Base-by-base conservation (phyloP, 192 early-diverging fungal genomes). In the Gryganskiella cystojenkinii region DNA sequence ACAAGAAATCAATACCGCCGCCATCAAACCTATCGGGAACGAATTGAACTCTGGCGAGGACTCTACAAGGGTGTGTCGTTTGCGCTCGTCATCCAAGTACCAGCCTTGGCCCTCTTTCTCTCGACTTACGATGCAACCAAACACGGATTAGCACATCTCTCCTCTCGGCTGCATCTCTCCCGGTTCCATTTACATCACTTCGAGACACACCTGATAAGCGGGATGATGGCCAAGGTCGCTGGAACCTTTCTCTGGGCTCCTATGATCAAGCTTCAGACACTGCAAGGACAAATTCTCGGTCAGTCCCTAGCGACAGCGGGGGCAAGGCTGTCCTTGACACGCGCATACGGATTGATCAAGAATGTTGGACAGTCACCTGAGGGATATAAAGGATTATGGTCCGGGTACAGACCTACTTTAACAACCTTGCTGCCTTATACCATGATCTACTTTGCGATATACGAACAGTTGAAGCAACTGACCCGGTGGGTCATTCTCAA, bases 61-160 rank as follows among this genome's bases (percentile, higher is more conserved):
- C 51, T 74, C 6, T 74, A 74, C 30, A 58, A 59, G 25, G 71
- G 64, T 5, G 51, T 61, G 1, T 52, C 71, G 0, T 74, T 74
- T 55, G 63, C 71, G 4, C 34, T 74, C 11, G 14, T 61, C 22
- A 66, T 74, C n/a, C 63, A 74, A 27, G 71, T 74, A 2, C 71
- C 71, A 0, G 71, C 63, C 14, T 54, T 74, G 9, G 71, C 71
- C 3, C 31, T 66, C 64, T 74, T 74, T 31, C 64, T 74, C n/a
- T 67, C 71, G 14, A 67, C 71, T 4, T 74, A 74, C 13, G 71
- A 74, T 46, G 64, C 58, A 17, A 67, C 58, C 40, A 74, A 74
- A 11, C 47, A 67, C 9, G 34, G n/a, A 4, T n/a, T 74, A 22
- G 64, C 57, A 55, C 2, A 37, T 65, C 10, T 49, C 71, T 7